Base-by-base conservation (phyloP, 2,329 filamentous ascomycete species). In the Aspergillus sp. region DNA sequence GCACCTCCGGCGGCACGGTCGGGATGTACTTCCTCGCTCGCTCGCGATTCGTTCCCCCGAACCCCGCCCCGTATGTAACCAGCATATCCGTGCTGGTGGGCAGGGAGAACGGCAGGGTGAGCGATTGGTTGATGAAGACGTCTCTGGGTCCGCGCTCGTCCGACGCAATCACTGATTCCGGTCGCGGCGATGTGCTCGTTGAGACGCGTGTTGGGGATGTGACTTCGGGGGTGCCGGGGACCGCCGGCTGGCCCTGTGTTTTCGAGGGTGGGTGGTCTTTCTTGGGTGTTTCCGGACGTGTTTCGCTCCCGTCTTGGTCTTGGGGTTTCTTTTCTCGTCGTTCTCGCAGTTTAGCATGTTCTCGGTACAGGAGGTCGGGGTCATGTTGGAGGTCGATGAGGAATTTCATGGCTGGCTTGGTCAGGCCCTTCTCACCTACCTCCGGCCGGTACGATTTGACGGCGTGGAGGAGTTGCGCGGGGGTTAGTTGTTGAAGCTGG, bases 31-130 rank as follows among this genome's bases (percentile, higher is more conserved):
- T 94, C 44, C 86, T 73, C 59, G 93, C 91, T 35, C 86, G 73
- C 61, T 96, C 91, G 41, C 82, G 74, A 63, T 98, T 94, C 29
- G 91, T 68, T 0, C 91, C 91, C 4, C 91, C 91, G 51, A 96
- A 91, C 0, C 91, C 91, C 8, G 91, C 88, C 1, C 91, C 91
- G 51, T 93, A 98, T 44, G 80, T 89, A 29, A 98, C 77, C 29
- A 96, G 72, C 91, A 98, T 98, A 58, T 98, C 91, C 15, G 88
- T 96, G 36, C 86, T 91, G 1, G 89, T 94, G 1, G 91, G 91
- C 16, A 98, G 68, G n/a, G 82, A 82, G 56, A 98, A 98, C 0
- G 91, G 91, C 15, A 98, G 72, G 73, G 95, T 93, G 38, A 94
- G 68, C 2, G 88, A 83, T 3, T 89, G 86, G 51, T 96, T 88